These are phyloP conservation scores for Podospora anserina DNA, from an alignment of 495 filamentous ascomycete species.

Conservation along the genomic window DNA sequence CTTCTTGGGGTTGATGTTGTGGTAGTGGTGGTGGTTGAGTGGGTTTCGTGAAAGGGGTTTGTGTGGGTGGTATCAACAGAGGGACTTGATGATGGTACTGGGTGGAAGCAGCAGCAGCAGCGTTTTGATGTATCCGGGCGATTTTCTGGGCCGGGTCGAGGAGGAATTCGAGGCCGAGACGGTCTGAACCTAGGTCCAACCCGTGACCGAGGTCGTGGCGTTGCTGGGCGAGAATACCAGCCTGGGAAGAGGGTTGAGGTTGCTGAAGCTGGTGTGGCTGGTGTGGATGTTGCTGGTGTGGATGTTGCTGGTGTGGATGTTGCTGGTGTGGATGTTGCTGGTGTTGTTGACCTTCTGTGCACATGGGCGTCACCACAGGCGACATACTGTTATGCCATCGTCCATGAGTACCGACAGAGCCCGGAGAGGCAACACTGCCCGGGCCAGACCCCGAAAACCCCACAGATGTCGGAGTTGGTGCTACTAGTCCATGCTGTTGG, in stretches of 20 bases:
- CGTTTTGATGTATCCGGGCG: constrained; percentile 34
- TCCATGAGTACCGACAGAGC: constrained; percentile 23
- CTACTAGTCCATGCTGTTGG: constrained; percentile 12
- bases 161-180: constrained; percentile 66
- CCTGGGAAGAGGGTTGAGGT: constrained; percentile 21
- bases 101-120: constrained; percentile 37
- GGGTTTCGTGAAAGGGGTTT: neutral
- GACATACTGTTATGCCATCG: constrained; percentile 30
- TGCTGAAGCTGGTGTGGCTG: constrained; percentile 20
- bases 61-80: constrained; percentile 7
- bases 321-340: constrained; percentile 17
- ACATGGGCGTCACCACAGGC: constrained; percentile 18
- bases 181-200: constrained; percentile 56
- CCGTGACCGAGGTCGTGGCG: constrained; percentile 54
- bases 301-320: too few relatives aligned
- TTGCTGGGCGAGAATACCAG: constrained; percentile 45
- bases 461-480: constrained; percentile 23
- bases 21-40: constrained; percentile 2
- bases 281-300: constrained; percentile 20
- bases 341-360: constrained; percentile 16
- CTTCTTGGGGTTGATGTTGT: neutral
- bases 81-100: constrained; percentile 35
- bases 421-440: constrained; percentile 38
- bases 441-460: constrained; percentile 35
- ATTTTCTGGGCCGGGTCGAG: constrained; percentile 49